Base-by-base conservation (phyloP, 176 grass and related monocot species). In the Aegilops sharonensis region DNA sequence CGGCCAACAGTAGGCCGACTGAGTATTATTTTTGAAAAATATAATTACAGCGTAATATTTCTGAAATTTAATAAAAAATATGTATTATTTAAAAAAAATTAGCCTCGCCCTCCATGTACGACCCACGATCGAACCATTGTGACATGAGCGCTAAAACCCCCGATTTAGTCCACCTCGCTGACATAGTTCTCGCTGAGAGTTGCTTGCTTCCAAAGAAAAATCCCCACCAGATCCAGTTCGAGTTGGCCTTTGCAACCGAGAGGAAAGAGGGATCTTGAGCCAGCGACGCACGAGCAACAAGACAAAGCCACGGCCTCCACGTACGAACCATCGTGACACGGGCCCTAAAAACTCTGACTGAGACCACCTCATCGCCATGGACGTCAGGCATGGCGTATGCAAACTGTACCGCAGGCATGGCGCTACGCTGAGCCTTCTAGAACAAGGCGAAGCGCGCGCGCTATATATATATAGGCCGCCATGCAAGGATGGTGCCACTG, bases 331-430 rank as follows among this genome's bases (percentile, higher is more conserved):
- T 24, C 37, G 20, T 11, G 6, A 11, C 37, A 24, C 36, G 40
- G 3, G 21, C 37, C 23, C 21, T 7, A 36, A 5, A 43, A 43
- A 7, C 11, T 43, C 69, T 20, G 34, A 11, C 5, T 5, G 12
- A 64, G n/a, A 1, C n/a, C 59, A 42, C 18, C 24, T 30, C 9
- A 30, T 47, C 40, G 37, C 70, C 63, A 67, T 29, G 27, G 17
- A 39, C 82, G 70, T 75, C 82, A 84, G 24, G 3, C 24, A 75
- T 48, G 35, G 56, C 82, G 82, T 48, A 20, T 11, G 59, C 82
- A 52, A 50, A 11, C 47, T 50, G 47, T 50, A 5, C 47, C 47
- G 11, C 47, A 50, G 45, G 45, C 45, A 48, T 13, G 47, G 47
- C 47, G 47, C 47, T 13, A 13, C 45, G 45, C 45, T 13, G 11